These are phyloP conservation scores for Alternaria brassicicola DNA, from an alignment of 2,329 filamentous ascomycete genomes.

Conservation along the genomic window DNA sequence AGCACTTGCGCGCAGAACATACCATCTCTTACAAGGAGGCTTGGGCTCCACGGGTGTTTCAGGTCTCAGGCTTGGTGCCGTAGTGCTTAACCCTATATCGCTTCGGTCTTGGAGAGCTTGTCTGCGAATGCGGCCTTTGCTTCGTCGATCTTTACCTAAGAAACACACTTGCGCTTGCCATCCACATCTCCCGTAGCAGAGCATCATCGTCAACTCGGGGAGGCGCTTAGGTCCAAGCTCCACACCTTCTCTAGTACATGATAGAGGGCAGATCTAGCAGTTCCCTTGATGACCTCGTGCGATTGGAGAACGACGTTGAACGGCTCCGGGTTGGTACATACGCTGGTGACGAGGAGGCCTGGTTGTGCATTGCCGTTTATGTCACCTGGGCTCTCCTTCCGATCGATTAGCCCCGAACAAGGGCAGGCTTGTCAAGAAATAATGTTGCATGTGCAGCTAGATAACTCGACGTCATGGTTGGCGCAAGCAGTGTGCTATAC, in stretches of 20 bases:
- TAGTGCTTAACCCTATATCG: no score
- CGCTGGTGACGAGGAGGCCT: conserved; percentile 32
- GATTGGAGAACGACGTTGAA: conserved; percentile 44
- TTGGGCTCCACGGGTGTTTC: conserved; percentile 32
- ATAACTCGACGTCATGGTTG: not conserved
- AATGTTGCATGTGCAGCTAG: not conserved
- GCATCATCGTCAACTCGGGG: not conserved
- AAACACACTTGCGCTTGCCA: not conserved
- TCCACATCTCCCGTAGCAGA: not conserved
- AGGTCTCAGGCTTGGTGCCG: no score
- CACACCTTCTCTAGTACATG: conserved; percentile 38
- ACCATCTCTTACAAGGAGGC: conserved; percentile 15
- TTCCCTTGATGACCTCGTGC: conserved; percentile 38
- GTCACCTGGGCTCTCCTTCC: not conserved
- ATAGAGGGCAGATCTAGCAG: conserved; percentile 41
- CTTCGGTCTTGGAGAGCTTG: no score
- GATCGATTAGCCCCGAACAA: no score
- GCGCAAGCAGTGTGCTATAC: not conserved
- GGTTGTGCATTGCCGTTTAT: not conserved
- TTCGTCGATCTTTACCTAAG: no score
- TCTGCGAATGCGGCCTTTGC: no score
- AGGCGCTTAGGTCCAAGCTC: not conserved
- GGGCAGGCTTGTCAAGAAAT: not conserved
- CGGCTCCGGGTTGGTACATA: conserved; percentile 28
- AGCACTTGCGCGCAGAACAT: conserved; percentile 34